These are phyloP conservation scores for Coffea humblotiana DNA, from an alignment of 305 asterid species.

Conservation along the genomic window DNA sequence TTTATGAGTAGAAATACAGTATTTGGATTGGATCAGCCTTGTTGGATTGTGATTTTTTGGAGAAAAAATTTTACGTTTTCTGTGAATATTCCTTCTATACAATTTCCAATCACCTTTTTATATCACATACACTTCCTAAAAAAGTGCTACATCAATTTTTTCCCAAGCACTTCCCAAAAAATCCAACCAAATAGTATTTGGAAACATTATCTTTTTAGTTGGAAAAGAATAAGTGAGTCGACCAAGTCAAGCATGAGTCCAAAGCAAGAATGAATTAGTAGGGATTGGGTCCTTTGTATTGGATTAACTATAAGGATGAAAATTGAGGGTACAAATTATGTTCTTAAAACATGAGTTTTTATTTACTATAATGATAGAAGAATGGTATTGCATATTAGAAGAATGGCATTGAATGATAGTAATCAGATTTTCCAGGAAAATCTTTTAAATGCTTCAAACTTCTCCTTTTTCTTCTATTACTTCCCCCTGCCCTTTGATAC, in stretches of 20 bases:
- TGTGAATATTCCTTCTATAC: no score
- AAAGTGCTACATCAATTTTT: no score
- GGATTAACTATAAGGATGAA: not conserved
- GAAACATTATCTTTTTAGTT: not conserved
- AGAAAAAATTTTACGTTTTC: no score
- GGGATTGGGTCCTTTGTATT: not conserved
- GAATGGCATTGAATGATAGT: not conserved
- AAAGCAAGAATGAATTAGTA: not conserved
- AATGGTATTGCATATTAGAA: not conserved
- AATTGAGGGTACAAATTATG: not conserved
- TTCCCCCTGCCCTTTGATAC: not conserved
- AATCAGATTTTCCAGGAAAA: not conserved
- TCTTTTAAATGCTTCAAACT: not conserved
- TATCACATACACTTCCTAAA: no score
- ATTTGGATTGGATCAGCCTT: no score
- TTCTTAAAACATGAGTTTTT: not conserved
- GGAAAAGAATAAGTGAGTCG: not conserved
- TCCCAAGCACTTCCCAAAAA: no score
- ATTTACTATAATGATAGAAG: not conserved
- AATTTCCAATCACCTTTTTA: no score
- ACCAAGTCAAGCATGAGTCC: not conserved
- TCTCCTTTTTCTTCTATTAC: not conserved
- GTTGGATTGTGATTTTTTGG: no score
- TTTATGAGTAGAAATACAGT: not conserved
- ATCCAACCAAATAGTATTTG: no score